Evolutionary conservation across 2,329 filamentous ascomycete species (phyloP).

Genomic region (Trichoderma aggressivum): DNA sequence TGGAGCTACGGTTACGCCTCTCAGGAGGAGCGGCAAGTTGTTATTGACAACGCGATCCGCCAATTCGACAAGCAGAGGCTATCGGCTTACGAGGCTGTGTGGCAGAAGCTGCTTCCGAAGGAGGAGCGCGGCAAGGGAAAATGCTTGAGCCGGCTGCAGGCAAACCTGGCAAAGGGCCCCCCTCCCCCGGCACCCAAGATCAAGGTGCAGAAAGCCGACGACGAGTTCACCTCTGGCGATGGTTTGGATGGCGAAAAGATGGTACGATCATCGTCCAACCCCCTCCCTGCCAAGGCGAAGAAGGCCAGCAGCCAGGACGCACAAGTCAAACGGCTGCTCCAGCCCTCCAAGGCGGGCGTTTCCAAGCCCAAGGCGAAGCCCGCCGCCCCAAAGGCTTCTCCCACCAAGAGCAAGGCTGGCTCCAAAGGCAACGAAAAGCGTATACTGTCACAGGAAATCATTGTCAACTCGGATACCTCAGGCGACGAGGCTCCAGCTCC

Average conservation of each 20-base stretch:
- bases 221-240: slow-evolving; percentile 41
- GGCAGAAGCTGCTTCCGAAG: slow-evolving; percentile 58
- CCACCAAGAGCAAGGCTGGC: slow-evolving; percentile 40
- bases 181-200: slow-evolving; percentile 48
- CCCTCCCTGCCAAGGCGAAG: slow-evolving; percentile 52
- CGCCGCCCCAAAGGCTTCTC: slow-evolving; percentile 32
- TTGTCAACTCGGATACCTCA: slow-evolving; percentile 54
- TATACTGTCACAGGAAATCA: slow-evolving; percentile 53
- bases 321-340: slow-evolving; percentile 54
- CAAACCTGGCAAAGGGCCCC: slow-evolving; percentile 52
- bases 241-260: slow-evolving; percentile 40
- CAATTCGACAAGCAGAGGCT: slow-evolving; percentile 59
- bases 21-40: slow-evolving; percentile 53
- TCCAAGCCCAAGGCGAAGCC: slow-evolving; percentile 31
- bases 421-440: slow-evolving; percentile 40
- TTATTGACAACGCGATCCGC: slow-evolving; percentile 59
- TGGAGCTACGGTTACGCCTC: slow-evolving; percentile 58
- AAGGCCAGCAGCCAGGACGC: slow-evolving; percentile 51
- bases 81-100: slow-evolving; percentile 53
- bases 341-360: slow-evolving; percentile 28
- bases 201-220: slow-evolving; percentile 50
- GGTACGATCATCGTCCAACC: slow-evolving; percentile 50
- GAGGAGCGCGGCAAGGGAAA: slow-evolving; percentile 58
- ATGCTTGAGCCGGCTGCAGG: slow-evolving; percentile 59
- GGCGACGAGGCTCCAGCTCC: slow-evolving; percentile 43